A percentile compares a stretch with the other conserved stretches of the same genome.
phyloP scores from a whole-genome alignment of 2,329 filamentous ascomycete species.

The Aureobasidium sp. region DNA sequence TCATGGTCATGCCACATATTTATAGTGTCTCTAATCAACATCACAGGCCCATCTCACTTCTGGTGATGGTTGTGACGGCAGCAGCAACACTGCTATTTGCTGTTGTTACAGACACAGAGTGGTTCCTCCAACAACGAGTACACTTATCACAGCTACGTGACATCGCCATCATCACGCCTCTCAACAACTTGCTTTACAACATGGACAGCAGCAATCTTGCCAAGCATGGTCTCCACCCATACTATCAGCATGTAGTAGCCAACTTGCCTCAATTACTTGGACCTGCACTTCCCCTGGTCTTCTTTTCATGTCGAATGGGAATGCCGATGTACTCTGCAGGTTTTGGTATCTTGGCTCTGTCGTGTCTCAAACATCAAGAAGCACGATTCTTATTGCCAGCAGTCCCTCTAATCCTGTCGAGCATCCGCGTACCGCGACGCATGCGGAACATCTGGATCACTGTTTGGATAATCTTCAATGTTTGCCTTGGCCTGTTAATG shows the following conservation, averaged over 20 bases:
- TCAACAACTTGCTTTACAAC: conserved; percentile 49
- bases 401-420: conserved; percentile 69
- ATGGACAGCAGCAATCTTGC: conserved; percentile 42
- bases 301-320: conserved; percentile 47
- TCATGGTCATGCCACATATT: background rate
- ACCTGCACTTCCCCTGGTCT: conserved; percentile 41
- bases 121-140: conserved; percentile 59
- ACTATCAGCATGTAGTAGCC: conserved; percentile 44
- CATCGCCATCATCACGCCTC: conserved; percentile 44
- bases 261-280: conserved; percentile 49
- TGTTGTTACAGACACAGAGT: conserved; percentile 74
- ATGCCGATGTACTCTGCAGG: conserved; percentile 65
- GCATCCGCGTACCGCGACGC: conserved; percentile 57
- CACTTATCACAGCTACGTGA: conserved; percentile 57
- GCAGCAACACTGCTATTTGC: conserved; percentile 66
- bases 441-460: conserved; percentile 46
- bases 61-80: conserved; percentile 58
- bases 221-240: conserved; percentile 46
- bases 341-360: conserved; percentile 63
- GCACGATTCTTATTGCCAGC: conserved; percentile 70
- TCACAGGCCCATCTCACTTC: conserved; percentile 49
- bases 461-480: conserved; percentile 63
- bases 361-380: conserved; percentile 71
- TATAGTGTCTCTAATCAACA: background rate
- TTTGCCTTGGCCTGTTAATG: conserved; percentile 62